Percentiles rank a stretch among this genome's conserved stretches.
Evolutionary conservation across 768 basidiomycete species (phyloP).

Genomic region (Clavaria fumosa): DNA sequence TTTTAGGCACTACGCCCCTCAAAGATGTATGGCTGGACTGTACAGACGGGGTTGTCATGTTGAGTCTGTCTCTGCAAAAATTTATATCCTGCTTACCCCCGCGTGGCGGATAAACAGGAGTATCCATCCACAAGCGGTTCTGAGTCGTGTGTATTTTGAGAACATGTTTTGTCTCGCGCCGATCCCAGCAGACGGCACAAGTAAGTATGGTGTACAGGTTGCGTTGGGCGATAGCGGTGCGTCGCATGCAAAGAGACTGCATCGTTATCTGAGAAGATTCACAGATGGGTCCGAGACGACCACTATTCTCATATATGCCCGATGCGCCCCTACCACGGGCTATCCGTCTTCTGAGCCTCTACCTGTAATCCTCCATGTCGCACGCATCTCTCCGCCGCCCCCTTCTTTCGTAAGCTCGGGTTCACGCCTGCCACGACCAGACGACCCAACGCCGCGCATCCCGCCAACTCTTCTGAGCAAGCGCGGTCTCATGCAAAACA

Average conservation of each 20-base stretch:
- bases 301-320: slow-evolving; percentile 41
- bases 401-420: too few relatives aligned
- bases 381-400: slow-evolving; percentile 20
- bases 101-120: too few relatives aligned
- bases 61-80: too few relatives aligned
- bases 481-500: slow-evolving; percentile 11
- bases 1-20: slow-evolving; percentile 44
- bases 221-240: slow-evolving; percentile 55
- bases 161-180: slow-evolving; percentile 45
- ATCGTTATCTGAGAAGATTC: not conserved
- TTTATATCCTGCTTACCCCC: too few relatives aligned
- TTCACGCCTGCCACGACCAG: slow-evolving; percentile 42
- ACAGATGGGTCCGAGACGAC: slow-evolving; percentile 57
- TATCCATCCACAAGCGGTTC: slow-evolving; percentile 46
- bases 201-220: slow-evolving; percentile 37
- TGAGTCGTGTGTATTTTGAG: slow-evolving; percentile 56
- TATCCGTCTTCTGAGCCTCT: slow-evolving; percentile 24
- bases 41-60: too few relatives aligned
- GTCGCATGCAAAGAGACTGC: too few relatives aligned
- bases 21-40: slow-evolving; percentile 46
- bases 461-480: slow-evolving; percentile 37
- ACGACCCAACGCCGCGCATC: slow-evolving; percentile 66
- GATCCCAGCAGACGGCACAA: slow-evolving; percentile 17
- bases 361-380: slow-evolving; percentile 39
- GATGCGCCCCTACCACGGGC: slow-evolving; percentile 12